Evolutionary conservation across 306 rosid genomes (phyloP), one percentile per base, ranked within the genome.

Genomic region (Vigna radiata): DNA sequence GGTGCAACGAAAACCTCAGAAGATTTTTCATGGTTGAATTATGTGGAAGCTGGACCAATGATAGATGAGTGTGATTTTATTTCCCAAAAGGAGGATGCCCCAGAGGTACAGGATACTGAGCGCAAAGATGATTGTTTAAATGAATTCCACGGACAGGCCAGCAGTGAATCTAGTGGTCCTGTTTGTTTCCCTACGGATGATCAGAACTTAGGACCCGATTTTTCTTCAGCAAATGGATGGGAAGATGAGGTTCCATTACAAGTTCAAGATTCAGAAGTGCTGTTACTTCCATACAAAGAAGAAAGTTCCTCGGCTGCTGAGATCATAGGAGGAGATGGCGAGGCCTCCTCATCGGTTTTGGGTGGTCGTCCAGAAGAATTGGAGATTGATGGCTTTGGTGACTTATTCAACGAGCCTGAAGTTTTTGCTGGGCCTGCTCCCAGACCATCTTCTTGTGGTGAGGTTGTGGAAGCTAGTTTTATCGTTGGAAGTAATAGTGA

Each of bases 331-430:
- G 81, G 56, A 67, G 90, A 86, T 72, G 94, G 75, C 14, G 94
- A 84, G 81, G 96, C 84, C 49, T 78, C 91, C 76, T 89, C 94
- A 18, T 77, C 88, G 23, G 82, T 74, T 79, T 48, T 80, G 73
- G 94, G 87, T 25, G 76, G 84, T 60, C 86, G 77, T 67, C 92
- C 87, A 83, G 91, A 90, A 70, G 94, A 83, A 70, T 15, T 75
- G 46, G 87, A 86, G 70, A 87, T 89, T 86, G 97, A 90, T 46
- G 98, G 91, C 53, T 82, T 96, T 76, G 96, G 97, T 76, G 93
- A 81, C 83, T 83, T 96, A 79, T 92, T 96, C 79, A 74, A 86
- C 49, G 99, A 96, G 83, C 98, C 98, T 72, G 99, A 92, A 75
- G 80, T 86, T 77, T 18, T 82, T 74, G 50, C 65, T 4, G 99